Percentiles rank a stretch among this genome's conserved stretches.
Evolutionary conservation across 306 rosid species (phyloP).

Genomic region (Abrus pulchellus): DNA sequence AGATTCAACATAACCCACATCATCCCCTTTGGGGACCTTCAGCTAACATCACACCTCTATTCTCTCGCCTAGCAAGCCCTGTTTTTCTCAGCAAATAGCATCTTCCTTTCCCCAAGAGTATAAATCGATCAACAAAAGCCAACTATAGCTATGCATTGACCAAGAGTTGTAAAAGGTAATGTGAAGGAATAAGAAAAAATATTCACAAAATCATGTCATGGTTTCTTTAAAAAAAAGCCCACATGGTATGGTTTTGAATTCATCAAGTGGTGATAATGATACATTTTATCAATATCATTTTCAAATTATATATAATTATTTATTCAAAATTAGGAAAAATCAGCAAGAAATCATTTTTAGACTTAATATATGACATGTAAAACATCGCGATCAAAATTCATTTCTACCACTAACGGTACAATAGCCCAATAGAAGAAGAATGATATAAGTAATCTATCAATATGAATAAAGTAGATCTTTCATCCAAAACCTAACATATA

Average conservation of each 20-base stretch:
- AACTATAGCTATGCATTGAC: slow-evolving; percentile 3
- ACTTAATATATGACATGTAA: slow-evolving; percentile 9
- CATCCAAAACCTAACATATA: slow-evolving; percentile 8
- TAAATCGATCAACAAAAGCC: background rate
- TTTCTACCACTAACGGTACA: slow-evolving; percentile 8
- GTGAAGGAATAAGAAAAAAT: background rate
- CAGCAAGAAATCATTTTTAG: background rate
- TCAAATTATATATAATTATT: background rate
- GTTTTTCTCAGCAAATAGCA: background rate
- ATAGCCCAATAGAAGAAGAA: background rate
- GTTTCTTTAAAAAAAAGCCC: slow-evolving; percentile 1
- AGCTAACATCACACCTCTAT: slow-evolving; percentile 6
- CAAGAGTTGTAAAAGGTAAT: background rate
- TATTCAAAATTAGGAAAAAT: slow-evolving; percentile 14
- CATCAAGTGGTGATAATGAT: slow-evolving; percentile 13
- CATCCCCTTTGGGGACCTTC: slow-evolving; percentile 27
- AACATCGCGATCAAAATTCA: background rate
- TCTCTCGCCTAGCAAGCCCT: slow-evolving; percentile 4
- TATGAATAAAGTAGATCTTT: slow-evolving; percentile 39
- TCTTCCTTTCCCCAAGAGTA: background rate
- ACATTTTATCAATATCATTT: background rate
- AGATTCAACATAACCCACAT: background rate
- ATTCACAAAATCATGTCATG: slow-evolving; percentile 2
- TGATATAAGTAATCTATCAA: background rate
- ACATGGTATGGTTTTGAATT: background rate